A percentile compares a stretch with the other conserved stretches of the same genome.
phyloP scores from a whole-genome alignment of 176 grass and related monocot genomes.

The Oryza punctata region DNA sequence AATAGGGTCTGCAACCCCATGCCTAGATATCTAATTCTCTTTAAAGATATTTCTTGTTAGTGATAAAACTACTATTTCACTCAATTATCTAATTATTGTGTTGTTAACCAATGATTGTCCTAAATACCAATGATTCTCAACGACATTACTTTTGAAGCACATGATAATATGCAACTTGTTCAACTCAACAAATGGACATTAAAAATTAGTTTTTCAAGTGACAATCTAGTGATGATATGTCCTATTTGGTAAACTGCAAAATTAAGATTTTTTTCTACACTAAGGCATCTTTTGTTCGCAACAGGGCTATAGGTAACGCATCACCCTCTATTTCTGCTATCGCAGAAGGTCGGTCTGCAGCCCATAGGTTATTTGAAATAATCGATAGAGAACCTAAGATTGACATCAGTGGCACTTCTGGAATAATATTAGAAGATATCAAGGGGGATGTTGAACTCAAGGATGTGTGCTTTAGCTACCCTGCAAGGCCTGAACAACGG shows the following conservation, averaged over 20 bases:
- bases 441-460: slow-evolving; percentile 62
- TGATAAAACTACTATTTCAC: neutral
- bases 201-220: neutral
- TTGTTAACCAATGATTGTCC: neutral
- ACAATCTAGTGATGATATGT: neutral
- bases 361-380: slow-evolving; percentile 66
- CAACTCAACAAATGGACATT: neutral
- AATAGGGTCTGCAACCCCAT: neutral
- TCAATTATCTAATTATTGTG: neutral
- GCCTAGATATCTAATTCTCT: neutral
- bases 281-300: slow-evolving; percentile 22
- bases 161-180: neutral
- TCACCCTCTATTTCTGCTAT: slow-evolving; percentile 76
- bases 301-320: slow-evolving; percentile 77
- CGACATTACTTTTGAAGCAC: neutral
- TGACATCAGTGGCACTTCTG: slow-evolving; percentile 56
- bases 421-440: slow-evolving; percentile 62
- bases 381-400: slow-evolving; percentile 77
- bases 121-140: neutral
- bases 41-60: neutral
- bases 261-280: neutral
- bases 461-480: slow-evolving; percentile 73
- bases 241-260: neutral
- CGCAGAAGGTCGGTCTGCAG: slow-evolving; percentile 79
- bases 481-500: slow-evolving; percentile 68